Evolutionary conservation across 2,329 filamentous ascomycete species (phyloP), one percentile per base, ranked within the genome.

Genomic region (Alternaria burnsii): DNA sequence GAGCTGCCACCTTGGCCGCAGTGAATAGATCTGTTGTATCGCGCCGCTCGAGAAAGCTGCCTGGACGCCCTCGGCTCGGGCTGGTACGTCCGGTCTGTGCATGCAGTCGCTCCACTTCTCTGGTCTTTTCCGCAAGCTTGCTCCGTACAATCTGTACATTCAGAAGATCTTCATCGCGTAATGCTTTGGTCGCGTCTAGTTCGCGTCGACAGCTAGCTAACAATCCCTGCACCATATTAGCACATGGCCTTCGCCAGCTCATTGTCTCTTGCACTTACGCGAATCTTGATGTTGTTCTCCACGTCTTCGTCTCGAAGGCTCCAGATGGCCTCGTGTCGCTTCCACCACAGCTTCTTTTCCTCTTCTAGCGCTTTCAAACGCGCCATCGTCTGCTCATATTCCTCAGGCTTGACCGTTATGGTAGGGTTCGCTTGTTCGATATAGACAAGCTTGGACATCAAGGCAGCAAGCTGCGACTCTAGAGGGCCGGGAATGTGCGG

Each of bases 271-370:
- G 30, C 11, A 60, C 66, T 60, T 63, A 68, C 66, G 4, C 79
- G 77, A 42, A 81, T 75, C 68, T 78, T 80, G 66, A 81, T 79
- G 62, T 81, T 76, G 61, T 81, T 82, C 52, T 77, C 74, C 2
- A 81, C 76, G 46, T 82, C 80, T 61, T 80, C 78, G 59, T 81
- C 79, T 36, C 80, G 73, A 20, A 82, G 70, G 4, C 74, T 73
- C 65, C 76, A 80, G 48, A 81, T 73, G n/a, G 78, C 76, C 64
- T 79, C 76, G 53, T 82, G 76, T 24, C 78, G 70, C 40, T 74
- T 74, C 48, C 69, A 65, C 70, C 75, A 77, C 1, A 65, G 62
- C 18, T 71, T 71, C 60, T 81, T 80, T 55, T 81, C 78, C 2
- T 67, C 70, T 58, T 81, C 76, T 7, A 81, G 67, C 1, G 68